Conservation (phyloP, 352 stramenopile genomes). For the Globisporangium cystogenes region DNA sequence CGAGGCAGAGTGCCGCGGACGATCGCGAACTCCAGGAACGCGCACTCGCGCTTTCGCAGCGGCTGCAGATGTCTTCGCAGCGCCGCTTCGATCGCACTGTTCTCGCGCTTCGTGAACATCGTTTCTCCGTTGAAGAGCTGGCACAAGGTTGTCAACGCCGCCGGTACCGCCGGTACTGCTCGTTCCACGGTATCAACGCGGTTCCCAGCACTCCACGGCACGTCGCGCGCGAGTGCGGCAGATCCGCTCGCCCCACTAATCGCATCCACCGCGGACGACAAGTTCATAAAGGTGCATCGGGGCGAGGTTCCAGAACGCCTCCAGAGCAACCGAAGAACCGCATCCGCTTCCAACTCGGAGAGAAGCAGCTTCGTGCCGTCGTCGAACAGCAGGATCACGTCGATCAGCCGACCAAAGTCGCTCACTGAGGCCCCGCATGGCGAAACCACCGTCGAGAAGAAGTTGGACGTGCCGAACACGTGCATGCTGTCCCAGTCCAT, state of each 20-base stretch:
- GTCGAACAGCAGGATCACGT: constrained; percentile 32
- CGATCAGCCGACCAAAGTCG: constrained; percentile 25
- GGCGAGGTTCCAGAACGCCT: background rate
- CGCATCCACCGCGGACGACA: background rate
- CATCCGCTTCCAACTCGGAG: constrained; percentile 8
- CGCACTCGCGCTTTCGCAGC: constrained; percentile 2
- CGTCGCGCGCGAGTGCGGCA: background rate
- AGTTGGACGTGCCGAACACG: constrained; percentile 39
- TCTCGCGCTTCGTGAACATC: constrained; percentile 29
- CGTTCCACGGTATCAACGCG: background rate
- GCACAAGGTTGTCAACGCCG: constrained; percentile 9
- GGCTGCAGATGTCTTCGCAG: constrained; percentile 1
- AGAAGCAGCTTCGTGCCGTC: constrained; percentile 20
- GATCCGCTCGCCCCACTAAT: background rate
- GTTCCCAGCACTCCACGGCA: constrained; percentile 2
- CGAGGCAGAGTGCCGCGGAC: constrained; percentile 18
- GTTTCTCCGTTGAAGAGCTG: constrained; percentile 33
- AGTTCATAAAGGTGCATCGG: background rate
- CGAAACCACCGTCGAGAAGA: constrained; percentile 23
- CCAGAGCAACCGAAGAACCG: constrained; percentile 4
- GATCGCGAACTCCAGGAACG: constrained; percentile 2
- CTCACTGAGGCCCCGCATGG: constrained; percentile 4
- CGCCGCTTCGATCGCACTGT: background rate
- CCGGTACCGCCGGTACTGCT: background rate
- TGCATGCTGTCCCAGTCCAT: constrained; percentile 21